Percentiles rank a stretch among this genome's conserved stretches.
These are phyloP conservation scores for Canariomyces notabilis DNA, from an alignment of 2,329 filamentous ascomycete genomes.

Conservation along the genomic window DNA sequence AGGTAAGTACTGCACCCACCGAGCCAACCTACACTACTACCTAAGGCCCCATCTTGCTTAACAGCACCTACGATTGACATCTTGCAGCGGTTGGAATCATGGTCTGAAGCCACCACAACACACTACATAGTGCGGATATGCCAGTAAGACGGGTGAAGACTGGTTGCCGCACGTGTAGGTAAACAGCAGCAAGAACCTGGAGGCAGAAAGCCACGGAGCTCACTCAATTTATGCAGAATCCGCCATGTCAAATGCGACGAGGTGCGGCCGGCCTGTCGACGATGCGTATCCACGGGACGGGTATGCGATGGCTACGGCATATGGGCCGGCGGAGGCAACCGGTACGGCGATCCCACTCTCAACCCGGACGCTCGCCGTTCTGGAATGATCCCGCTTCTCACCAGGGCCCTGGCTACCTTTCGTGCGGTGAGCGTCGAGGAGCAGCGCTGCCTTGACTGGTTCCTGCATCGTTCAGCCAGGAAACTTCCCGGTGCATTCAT, in stretches of 20 bases:
- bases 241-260: conserved; percentile 28
- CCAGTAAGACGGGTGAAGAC: too few species aligned
- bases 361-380: neutral
- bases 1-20: too few species aligned
- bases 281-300: conserved; percentile 22
- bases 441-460: conserved; percentile 37
- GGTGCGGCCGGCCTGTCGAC: conserved; percentile 17
- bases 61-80: too few species aligned
- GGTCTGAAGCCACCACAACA: too few species aligned
- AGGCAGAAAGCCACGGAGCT: too few species aligned
- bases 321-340: conserved; percentile 19
- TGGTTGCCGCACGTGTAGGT: too few species aligned
- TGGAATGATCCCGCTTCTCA: neutral
- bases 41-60: too few species aligned
- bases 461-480: conserved; percentile 33
- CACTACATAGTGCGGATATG: too few species aligned
- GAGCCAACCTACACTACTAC: too few species aligned
- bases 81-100: too few species aligned
- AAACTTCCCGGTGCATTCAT: conserved; percentile 35
- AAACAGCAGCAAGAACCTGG: too few species aligned
- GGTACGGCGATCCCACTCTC: neutral
- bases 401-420: neutral
- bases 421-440: conserved; percentile 28
- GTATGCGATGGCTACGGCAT: conserved; percentile 25
- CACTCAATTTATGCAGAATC: too few species aligned